Conservation (phyloP, 106 monocot genomes). For the Allium cepa region DNA sequence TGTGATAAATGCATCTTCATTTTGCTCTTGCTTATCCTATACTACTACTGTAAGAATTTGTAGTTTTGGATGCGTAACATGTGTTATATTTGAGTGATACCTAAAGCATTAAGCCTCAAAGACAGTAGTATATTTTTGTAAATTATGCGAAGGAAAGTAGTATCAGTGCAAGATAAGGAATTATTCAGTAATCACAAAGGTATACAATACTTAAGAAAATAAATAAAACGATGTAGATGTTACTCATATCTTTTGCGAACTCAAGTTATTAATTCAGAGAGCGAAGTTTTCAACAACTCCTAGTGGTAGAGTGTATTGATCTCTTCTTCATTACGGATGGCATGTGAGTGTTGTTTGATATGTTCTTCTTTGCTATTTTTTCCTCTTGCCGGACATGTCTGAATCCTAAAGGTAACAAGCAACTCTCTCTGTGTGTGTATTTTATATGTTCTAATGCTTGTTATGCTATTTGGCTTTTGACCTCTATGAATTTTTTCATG, state of each 20-base stretch:
- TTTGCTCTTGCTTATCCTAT: too few relatives aligned
- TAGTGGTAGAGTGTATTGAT: slow-evolving; percentile 71
- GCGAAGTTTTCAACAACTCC: slow-evolving; percentile 89
- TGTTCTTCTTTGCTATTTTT: not conserved
- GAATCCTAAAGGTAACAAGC: slow-evolving; percentile 15
- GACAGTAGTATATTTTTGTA: too few relatives aligned
- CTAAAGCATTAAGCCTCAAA: too few relatives aligned
- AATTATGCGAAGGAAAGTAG: too few relatives aligned
- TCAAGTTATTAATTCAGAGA: slow-evolving; percentile 69
- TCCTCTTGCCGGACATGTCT: not conserved
- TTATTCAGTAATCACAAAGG: too few relatives aligned
- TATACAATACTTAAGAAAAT: not conserved
- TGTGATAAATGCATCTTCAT: too few relatives aligned
- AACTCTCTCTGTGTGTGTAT: too few relatives aligned
- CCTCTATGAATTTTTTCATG: not conserved
- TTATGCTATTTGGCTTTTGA: not conserved
- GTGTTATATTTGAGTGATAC: too few relatives aligned
- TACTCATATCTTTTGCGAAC: slow-evolving; percentile 58
- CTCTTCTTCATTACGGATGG: slow-evolving; percentile 78
- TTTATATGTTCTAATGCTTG: too few relatives aligned
- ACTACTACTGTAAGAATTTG: too few relatives aligned
- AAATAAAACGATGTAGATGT: slow-evolving; percentile 38
- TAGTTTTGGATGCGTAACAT: too few relatives aligned
- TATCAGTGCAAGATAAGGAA: too few relatives aligned
- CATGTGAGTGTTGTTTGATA: slow-evolving; percentile 33